Base-by-base conservation (phyloP, 805 yeast species). In the Grigorovia jiainica region DNA sequence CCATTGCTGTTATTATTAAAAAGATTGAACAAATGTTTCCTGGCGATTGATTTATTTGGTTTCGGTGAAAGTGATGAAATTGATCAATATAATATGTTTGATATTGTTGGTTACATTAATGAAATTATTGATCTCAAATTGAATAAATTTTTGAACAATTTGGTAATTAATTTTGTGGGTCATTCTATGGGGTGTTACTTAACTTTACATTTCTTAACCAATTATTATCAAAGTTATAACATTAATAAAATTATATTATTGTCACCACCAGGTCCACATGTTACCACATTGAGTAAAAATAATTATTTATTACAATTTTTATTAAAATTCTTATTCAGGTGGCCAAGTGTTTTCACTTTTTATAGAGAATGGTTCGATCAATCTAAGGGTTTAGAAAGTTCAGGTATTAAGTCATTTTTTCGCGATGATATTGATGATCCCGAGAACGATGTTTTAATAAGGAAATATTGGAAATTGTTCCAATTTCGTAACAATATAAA, bases 21-120 rank as follows among this genome's bases (percentile, higher is more conserved):
- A 49, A 65, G 81, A 27, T 78, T 75, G 48, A 73, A 78, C 47
- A 73, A 77, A 46, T 80, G 76, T 43, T 72, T 87, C 16, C 54
- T 83, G 33, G 75, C 89, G 0, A 50, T 89, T 13, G 97, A 89
- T 57, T 64, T 87, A 40, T 96, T 96, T 1, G 97, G 97, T 0
- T 86, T 86, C 60, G 97, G 97, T 3, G 70, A 73, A 34, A 55
- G 61, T 38, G 56, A 47, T 23, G 56, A 52, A 34, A 35, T 40
- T 39, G 37, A 34, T 6, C 36, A 42, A 3, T 60, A 57, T 41
- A 38, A 47, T 0, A 58, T 58, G 62, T 2, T 19, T 5, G 21
- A 34, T 7, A 39, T 53, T 2, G 47, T 45, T 0, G 24, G 27
- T 2, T 11, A 35, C 4, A 42, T 53, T 8, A 19, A 43, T 15